Conservation (phyloP, 768 basidiomycete species). For the Mycena maculata region DNA sequence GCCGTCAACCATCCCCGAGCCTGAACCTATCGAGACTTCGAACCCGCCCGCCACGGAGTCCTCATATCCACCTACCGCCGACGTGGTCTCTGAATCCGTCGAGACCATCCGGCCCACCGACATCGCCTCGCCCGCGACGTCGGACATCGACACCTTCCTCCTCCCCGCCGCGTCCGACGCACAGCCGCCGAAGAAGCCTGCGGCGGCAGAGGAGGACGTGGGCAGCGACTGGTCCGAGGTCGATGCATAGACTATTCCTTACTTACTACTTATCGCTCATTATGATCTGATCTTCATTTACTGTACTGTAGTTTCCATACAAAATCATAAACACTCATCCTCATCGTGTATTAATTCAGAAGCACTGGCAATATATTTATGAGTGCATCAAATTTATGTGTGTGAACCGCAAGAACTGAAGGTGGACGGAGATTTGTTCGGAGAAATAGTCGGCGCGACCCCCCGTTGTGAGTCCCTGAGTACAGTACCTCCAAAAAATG, state of each 20-base stretch:
- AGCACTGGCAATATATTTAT: not conserved
- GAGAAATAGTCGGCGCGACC: no score
- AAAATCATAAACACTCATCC: not conserved
- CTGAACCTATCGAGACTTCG: not conserved
- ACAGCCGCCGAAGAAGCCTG: constrained; percentile 10
- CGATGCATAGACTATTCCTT: constrained; percentile 41
- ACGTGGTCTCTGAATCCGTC: constrained; percentile 29
- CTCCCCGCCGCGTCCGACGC: constrained; percentile 32
- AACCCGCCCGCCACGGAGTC: constrained; percentile 3
- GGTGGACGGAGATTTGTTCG: no score
- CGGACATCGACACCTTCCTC: constrained; percentile 42
- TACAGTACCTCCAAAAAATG: no score
- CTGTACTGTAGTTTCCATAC: constrained; percentile 1
- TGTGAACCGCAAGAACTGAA: no score
- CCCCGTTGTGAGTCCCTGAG: no score
- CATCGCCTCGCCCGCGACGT: constrained; percentile 13
- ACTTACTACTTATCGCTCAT: constrained; percentile 16
- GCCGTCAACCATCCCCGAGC: not conserved
- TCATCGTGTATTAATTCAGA: not conserved
- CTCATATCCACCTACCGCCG: not conserved
- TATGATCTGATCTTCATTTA: constrained; percentile 16
- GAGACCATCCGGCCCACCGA: constrained; percentile 37
- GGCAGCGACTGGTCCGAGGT: constrained; percentile 58
- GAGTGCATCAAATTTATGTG: no score
- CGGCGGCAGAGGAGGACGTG: constrained; percentile 38